Evolutionary conservation across 2,329 filamentous ascomycete species (phyloP).

Genomic region (Atkinsonella hypoxylon): DNA sequence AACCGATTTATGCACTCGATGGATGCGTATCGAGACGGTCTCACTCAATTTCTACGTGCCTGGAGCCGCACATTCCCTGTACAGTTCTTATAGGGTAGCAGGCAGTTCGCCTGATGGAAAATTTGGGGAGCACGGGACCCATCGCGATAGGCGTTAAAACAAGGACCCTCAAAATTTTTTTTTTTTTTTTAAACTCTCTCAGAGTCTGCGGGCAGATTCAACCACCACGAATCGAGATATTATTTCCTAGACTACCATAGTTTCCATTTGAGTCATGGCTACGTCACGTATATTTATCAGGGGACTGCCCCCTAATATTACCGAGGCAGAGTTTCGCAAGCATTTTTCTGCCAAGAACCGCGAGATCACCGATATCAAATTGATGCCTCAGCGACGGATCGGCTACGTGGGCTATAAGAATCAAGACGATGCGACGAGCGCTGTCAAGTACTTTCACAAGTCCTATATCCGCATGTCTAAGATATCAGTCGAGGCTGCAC

Average conservation of each 20-base stretch:
- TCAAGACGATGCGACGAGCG: constrained; percentile 64
- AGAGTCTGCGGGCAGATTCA: constrained; percentile 8
- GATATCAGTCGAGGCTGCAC: constrained; percentile 79
- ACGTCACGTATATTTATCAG: constrained; percentile 67
- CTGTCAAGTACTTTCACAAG: constrained; percentile 90
- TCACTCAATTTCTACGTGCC: too few relatives aligned
- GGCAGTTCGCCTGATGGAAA: too few relatives aligned
- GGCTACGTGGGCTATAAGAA: constrained; percentile 92
- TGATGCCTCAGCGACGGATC: constrained; percentile 80
- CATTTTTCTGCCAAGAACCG: constrained; percentile 69
- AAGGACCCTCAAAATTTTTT: constrained; percentile 19
- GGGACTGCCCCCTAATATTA: constrained; percentile 74
- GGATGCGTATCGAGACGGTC: background rate
- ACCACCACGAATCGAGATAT: background rate
- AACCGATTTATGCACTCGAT: background rate
- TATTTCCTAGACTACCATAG: background rate
- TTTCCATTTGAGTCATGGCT: constrained; percentile 26
- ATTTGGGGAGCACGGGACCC: constrained; percentile 14
- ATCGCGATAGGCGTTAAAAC: constrained; percentile 9
- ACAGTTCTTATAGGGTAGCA: constrained; percentile 3
- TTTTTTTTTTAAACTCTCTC: constrained; percentile 1
- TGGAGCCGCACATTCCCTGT: background rate
- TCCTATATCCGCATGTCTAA: constrained; percentile 94
- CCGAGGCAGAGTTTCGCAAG: constrained; percentile 73
- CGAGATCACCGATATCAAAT: constrained; percentile 80